A percentile compares a stretch with the other conserved stretches of the same genome.
Conservation (phyloP, 2,329 filamentous ascomycete species). For the Trichoderma sp. region DNA sequence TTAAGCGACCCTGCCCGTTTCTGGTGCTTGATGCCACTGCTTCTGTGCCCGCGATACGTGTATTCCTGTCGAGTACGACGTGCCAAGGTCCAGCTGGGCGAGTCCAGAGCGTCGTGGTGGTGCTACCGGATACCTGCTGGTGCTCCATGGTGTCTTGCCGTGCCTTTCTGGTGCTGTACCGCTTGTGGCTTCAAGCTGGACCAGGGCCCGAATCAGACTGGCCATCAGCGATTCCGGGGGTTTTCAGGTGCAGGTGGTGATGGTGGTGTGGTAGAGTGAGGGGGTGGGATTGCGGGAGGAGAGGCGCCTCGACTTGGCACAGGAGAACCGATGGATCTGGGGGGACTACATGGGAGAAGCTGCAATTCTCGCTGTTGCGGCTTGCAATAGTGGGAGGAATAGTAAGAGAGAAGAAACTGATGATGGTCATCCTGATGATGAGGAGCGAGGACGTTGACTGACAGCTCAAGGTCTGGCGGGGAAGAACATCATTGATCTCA, state of each 20-base stretch:
- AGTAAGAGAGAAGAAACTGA: too few relatives aligned
- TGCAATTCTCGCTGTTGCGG: too few relatives aligned
- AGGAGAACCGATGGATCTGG: background rate
- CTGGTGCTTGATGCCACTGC: conserved; percentile 14
- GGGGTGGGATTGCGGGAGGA: conserved; percentile 17
- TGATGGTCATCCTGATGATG: too few relatives aligned
- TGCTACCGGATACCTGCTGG: background rate
- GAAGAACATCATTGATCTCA: too few relatives aligned
- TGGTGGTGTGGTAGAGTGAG: conserved; percentile 7
- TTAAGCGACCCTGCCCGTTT: conserved; percentile 21
- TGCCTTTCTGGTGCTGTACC: background rate
- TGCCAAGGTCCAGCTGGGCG: conserved; percentile 10
- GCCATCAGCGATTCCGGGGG: background rate
- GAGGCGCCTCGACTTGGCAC: conserved; percentile 1
- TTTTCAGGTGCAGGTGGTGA: background rate
- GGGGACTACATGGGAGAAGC: background rate
- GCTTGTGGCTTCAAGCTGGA: conserved; percentile 10
- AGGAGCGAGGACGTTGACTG: too few relatives aligned
- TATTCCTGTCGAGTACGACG: conserved; percentile 3
- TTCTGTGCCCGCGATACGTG: conserved; percentile 12
- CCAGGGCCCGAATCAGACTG: conserved; percentile 10
- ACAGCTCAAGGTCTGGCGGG: too few relatives aligned
- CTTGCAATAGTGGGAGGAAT: too few relatives aligned
- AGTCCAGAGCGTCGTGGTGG: conserved; percentile 6
- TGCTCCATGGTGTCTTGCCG: background rate